Evolutionary conservation across 345 rosid genomes (phyloP), one percentile per base, ranked within the genome.

Genomic region (Lenwebbia sp.): DNA sequence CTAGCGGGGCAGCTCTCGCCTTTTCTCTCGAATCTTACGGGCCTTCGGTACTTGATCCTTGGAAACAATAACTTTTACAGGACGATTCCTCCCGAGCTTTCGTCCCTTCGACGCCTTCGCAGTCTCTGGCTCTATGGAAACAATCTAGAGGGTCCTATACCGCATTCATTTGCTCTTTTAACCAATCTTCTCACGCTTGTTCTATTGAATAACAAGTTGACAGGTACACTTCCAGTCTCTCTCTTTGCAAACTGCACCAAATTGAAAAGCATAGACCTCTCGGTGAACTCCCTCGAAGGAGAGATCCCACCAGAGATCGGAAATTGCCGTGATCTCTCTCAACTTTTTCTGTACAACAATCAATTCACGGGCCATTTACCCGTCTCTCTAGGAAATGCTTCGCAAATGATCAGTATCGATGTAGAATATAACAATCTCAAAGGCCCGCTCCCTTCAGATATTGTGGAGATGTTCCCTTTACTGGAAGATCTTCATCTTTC

Each of bases 221-320:
- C 62, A 83, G 85, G 74, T 41, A 56, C 51, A 10, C 23, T 83
- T 56, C 85, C 85, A 33, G 60, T 13, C 15, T 53, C 85, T 23
- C 62, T 83, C 17, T 83, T 83, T 56, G 62, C 62, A 19, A 92
- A 92, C 89, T 92, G 95, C 74, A 88, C 92, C 65, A 17, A 83
- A 33, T 86, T 94, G 62, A 51, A 11, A n/a, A 86, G 86, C 85
- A 51, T 94, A 54, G 94, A 92, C 87, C 84, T 92, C 53, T 93
- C 93, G 41, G 14, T 26, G 82, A 92, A 92, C 90, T 85, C 49
- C 26, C 84, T 94, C 84, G 40, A 40, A 1, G 94, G 96, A 41
- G 85, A 65, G 41, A 91, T 94, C 85, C 95, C 96, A 2, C 12
- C 47, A 33, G 93, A 91, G 88, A 89, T 92, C 8, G 96, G 96